Percentiles rank a stretch among this genome's conserved stretches.
phyloP scores from a whole-genome alignment of 768 basidiomycete species.

The Ephemerocybe angulata region DNA sequence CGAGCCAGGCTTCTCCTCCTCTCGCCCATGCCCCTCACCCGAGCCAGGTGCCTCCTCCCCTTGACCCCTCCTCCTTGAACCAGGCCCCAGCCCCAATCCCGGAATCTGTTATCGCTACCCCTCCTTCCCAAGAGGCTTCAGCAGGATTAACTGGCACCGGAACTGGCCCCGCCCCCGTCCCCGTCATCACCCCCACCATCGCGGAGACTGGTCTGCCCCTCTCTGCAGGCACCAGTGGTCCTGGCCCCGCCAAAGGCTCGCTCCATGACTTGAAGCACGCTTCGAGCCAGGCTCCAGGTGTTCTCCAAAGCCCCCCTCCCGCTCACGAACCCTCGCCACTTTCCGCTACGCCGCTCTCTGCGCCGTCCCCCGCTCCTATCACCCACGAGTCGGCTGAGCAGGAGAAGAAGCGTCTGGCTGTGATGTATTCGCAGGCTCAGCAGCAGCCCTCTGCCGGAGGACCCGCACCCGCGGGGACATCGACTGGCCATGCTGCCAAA shows the following conservation, averaged over 20 bases:
- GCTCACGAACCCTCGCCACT: slow-evolving; percentile 24
- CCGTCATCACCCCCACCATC: slow-evolving; percentile 50
- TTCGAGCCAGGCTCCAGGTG: not conserved
- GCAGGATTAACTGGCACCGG: not conserved
- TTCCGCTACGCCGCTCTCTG: slow-evolving; percentile 24
- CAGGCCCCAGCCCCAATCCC: not conserved
- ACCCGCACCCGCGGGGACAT: slow-evolving; percentile 4
- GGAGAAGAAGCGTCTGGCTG: slow-evolving; percentile 58
- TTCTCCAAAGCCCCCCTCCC: slow-evolving; percentile 27
- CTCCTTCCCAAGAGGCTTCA: not conserved
- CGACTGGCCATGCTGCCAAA: not conserved
- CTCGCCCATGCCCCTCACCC: slow-evolving; percentile 40
- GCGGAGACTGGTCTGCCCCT: slow-evolving; percentile 77
- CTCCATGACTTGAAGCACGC: slow-evolving; percentile 44
- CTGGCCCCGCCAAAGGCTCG: slow-evolving; percentile 65
- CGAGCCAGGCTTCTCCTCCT: slow-evolving; percentile 21
- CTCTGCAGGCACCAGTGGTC: slow-evolving; percentile 53
- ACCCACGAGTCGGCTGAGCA: slow-evolving; percentile 53
- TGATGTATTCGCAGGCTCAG: slow-evolving; percentile 32
- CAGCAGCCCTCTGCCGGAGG: slow-evolving; percentile 21
- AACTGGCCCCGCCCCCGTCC: slow-evolving; percentile 5
- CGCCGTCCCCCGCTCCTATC: slow-evolving; percentile 19
- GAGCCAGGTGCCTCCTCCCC: slow-evolving; percentile 25
- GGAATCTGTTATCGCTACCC: not conserved
- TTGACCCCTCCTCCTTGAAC: slow-evolving; percentile 16